These are phyloP conservation scores for Chlorella sp. DNA, from an alignment of 139 green algal species.

Conservation along the genomic window DNA sequence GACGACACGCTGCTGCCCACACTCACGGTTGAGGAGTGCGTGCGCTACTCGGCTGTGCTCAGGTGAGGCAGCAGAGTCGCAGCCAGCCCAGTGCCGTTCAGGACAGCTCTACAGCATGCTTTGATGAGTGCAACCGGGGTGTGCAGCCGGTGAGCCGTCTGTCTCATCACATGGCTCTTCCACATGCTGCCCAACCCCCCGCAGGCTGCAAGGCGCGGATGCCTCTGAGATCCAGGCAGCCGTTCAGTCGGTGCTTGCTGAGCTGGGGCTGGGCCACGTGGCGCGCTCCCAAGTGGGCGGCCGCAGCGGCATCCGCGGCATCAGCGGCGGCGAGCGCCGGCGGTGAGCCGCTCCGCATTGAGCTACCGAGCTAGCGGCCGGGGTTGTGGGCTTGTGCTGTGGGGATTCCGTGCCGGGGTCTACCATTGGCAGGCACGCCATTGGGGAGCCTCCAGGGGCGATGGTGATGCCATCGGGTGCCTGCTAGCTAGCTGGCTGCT, in stretches of 20 bases:
- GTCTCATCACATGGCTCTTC: too few species aligned
- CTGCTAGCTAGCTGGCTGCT: too few species aligned
- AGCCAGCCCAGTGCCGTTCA: too few species aligned
- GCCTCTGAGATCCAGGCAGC: slow-evolving; percentile 30
- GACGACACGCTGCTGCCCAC: slow-evolving; percentile 69
- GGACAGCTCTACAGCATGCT: too few species aligned
- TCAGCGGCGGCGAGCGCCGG: slow-evolving; percentile 71
- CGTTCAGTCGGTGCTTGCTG: slow-evolving; percentile 43
- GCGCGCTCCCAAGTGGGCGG: slow-evolving; percentile 50
- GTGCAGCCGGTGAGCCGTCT: too few species aligned
- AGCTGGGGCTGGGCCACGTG: slow-evolving; percentile 56
- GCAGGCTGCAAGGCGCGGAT: slow-evolving; percentile 6
- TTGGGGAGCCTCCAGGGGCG: too few species aligned
- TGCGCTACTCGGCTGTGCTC: slow-evolving; percentile 69
- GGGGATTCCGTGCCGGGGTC: too few species aligned
- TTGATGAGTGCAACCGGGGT: too few species aligned
- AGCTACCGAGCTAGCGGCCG: too few species aligned
- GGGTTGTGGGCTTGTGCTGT: too few species aligned
- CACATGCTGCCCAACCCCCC: neutral
- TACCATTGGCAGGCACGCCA: neutral
- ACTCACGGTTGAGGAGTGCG: slow-evolving; percentile 77
- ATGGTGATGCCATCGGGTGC: too few species aligned
- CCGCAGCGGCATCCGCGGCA: slow-evolving; percentile 43
- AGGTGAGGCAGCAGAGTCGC: slow-evolving; percentile 44
- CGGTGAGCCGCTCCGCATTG: neutral